Percentiles rank a stretch among this genome's conserved stretches.
These are phyloP conservation scores for Exobasidium rhododendri DNA, from an alignment of 1,284 basidiomycete genomes.

Conservation along the genomic window DNA sequence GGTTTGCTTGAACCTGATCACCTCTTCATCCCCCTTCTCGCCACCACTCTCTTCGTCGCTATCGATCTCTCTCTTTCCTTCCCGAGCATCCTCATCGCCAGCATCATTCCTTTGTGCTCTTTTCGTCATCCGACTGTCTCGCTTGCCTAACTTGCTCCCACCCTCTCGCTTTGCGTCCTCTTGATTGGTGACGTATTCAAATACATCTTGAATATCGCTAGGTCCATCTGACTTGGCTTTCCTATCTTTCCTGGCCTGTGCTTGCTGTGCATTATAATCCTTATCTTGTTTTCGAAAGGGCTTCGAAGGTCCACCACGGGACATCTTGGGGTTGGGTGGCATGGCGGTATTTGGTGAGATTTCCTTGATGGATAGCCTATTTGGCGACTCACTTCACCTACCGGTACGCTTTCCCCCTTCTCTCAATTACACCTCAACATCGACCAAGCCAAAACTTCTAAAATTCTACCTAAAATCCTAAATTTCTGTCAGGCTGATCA, in stretches of 20 bases:
- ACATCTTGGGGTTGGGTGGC: too few relatives aligned
- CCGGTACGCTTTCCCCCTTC: too few relatives aligned
- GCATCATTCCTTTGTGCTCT: conserved; percentile 12
- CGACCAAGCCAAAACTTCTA: too few relatives aligned
- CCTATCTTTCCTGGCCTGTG: conserved; percentile 4
- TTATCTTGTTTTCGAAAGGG: neutral
- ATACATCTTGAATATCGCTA: conserved; percentile 22
- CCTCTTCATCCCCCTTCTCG: conserved; percentile 29
- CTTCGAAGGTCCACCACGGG: neutral
- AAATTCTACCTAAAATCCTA: too few relatives aligned
- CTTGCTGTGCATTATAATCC: conserved; percentile 1
- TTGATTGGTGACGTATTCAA: conserved; percentile 21
- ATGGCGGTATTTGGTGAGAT: too few relatives aligned
- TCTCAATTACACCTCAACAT: too few relatives aligned
- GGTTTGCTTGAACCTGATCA: neutral
- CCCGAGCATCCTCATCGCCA: conserved; percentile 5
- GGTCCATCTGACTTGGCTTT: conserved; percentile 8
- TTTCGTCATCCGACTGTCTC: conserved; percentile 24
- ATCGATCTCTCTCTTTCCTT: conserved; percentile 1
- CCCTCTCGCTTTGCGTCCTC: conserved; percentile 19
- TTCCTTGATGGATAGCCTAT: too few relatives aligned
- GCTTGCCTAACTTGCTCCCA: conserved; percentile 34
- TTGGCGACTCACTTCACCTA: too few relatives aligned
- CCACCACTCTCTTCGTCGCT: conserved; percentile 55
- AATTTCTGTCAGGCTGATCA: too few relatives aligned